Conservation (phyloP, 768 basidiomycete species). For the Pulveroboletus ravenelii region DNA sequence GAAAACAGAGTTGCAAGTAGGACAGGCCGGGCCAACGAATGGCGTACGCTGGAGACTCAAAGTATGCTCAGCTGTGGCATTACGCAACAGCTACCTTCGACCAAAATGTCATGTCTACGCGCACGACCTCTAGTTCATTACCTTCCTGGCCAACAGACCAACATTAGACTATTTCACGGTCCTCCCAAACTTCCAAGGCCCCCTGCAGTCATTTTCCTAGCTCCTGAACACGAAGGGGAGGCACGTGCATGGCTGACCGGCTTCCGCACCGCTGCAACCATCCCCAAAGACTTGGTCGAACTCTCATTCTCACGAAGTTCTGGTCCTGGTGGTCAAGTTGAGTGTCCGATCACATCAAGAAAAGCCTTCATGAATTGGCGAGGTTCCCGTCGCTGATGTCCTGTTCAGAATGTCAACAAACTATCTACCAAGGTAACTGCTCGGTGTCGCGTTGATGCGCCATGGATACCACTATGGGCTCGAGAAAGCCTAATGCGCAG, state of each 20-base stretch:
- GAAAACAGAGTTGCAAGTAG: no score
- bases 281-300: slow-evolving; percentile 53
- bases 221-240: slow-evolving; percentile 38
- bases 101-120: background rate
- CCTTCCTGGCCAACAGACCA: background rate
- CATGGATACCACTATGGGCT: slow-evolving; percentile 74
- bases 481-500: slow-evolving; percentile 40
- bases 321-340: slow-evolving; percentile 81
- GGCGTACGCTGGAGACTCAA: no score
- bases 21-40: background rate
- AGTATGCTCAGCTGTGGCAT: no score
- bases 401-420: slow-evolving; percentile 77
- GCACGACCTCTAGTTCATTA: background rate
- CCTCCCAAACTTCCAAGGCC: slow-evolving; percentile 41
- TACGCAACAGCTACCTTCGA: no score
- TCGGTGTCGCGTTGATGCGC: slow-evolving; percentile 50
- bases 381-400: background rate
- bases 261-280: slow-evolving; percentile 39
- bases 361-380: background rate
- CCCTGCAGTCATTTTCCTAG: slow-evolving; percentile 36
- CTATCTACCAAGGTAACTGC: slow-evolving; percentile 79
- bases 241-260: slow-evolving; percentile 53
- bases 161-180: slow-evolving; percentile 13
- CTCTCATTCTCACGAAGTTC: slow-evolving; percentile 74
- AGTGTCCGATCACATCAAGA: slow-evolving; percentile 5